Evolutionary conservation across 148 eudicot species (phyloP), one percentile per base, ranked within the genome.

Genomic region (Chenopodium formosanum): DNA sequence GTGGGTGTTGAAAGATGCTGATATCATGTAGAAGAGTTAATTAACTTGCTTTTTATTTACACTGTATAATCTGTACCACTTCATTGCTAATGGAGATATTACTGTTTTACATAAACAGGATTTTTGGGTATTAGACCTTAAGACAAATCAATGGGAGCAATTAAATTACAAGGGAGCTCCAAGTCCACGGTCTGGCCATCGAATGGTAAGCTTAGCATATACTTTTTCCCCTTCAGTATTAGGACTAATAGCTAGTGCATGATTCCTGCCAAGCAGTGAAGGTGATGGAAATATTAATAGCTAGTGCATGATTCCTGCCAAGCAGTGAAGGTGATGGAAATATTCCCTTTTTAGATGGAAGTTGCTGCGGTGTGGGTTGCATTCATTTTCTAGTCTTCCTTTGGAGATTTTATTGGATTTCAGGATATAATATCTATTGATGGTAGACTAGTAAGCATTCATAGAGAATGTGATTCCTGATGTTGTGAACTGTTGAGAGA

Each of bases 111-210:
- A 44, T 82, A 83, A 83, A 76, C 83, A 96, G 99, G 98, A 94
- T 81, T 91, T 96, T 81, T 96, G 99, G 99, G 85, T 89, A 87
- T 80, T 96, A 86, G 99, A 96, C 90, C 79, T 96, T 84, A 96
- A 94, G 86, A 96, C 99, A 79, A 96, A 96, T 87, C 97, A 94
- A 79, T 96, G 99, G 98, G 99, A 94, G 83, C 99, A 96, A 80
- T 83, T 96, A 75, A 96, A 96, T 86, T 92, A 94, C 85, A 96
- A 96, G 87, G 98, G 99, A 9, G 94, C 94, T 82, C 99, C 99
- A 58, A 94, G 97, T 84, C 98, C 98, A 71, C 92, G 98, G 48
- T 94, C 98, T 70, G 99, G 99, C 81, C 98, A 96, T 86, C 92
- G 99, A 27, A 96, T 96, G 99, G 99, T 96, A 88, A 84, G 86